phyloP scores from a whole-genome alignment of 768 basidiomycete species.

The Amylocystis lapponica region DNA sequence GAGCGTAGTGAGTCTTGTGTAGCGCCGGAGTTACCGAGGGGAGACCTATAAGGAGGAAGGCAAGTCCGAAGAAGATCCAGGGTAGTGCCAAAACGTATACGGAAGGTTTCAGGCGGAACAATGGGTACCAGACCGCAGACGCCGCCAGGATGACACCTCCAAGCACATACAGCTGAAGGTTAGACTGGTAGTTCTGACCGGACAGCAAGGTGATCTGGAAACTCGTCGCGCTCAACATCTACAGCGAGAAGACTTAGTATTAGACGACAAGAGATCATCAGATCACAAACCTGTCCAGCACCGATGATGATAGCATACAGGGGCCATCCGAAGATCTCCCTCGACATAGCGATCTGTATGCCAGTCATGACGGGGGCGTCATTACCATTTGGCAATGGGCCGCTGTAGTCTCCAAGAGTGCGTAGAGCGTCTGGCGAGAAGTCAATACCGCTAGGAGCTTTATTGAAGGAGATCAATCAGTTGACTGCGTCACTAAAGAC shows the following conservation, averaged over 20 bases:
- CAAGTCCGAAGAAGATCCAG: constrained; percentile 88
- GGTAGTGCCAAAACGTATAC: constrained; percentile 81
- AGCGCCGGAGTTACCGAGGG: constrained; percentile 67
- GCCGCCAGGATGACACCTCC: constrained; percentile 82
- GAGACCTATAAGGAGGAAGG: constrained; percentile 87
- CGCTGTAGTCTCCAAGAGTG: constrained; percentile 41
- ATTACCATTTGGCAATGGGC: constrained; percentile 32
- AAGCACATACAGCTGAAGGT: constrained; percentile 85
- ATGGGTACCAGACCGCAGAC: constrained; percentile 82
- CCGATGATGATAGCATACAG: constrained; percentile 88
- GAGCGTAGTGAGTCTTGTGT: constrained; percentile 51
- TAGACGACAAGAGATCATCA: neutral
- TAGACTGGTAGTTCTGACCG: constrained; percentile 77
- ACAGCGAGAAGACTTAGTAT: neutral
- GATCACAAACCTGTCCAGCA: constrained; percentile 58
- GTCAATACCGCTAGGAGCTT: constrained; percentile 43
- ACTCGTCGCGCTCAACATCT: constrained; percentile 88
- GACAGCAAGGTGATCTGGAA: constrained; percentile 92
- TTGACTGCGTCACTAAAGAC: too few species aligned
- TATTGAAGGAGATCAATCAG: too few species aligned
- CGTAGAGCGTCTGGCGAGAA: constrained; percentile 42
- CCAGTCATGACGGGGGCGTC: constrained; percentile 75
- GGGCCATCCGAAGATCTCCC: constrained; percentile 83
- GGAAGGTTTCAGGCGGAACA: constrained; percentile 86
- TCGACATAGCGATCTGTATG: constrained; percentile 77